Evolutionary conservation across 2,329 filamentous ascomycete genomes (phyloP), one percentile per base, ranked within the genome.

Genomic region (Fulvia fulva): DNA sequence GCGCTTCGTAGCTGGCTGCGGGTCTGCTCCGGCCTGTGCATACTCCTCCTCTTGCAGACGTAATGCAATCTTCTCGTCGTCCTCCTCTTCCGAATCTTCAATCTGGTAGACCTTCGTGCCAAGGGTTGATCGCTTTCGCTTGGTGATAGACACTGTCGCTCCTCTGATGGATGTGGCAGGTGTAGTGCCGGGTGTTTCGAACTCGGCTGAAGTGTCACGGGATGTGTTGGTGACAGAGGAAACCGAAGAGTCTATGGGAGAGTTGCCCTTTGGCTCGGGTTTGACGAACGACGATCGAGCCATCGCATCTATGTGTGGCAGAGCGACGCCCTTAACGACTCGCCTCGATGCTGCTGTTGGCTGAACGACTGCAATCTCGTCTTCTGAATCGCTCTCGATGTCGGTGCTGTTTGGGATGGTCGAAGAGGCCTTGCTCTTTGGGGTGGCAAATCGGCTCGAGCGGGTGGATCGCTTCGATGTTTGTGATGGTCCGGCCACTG

Each of bases 131-230:
- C 68, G 65, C 65, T 73, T 74, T 55, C 71, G 69, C 60, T 68
- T 73, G 63, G 34, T 45, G 12, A 30, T 58, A 4, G 14, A 67
- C 16, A 32, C 21, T 0, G 61, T 49, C 53, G 66, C 68, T 51
- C 71, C 63, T 51, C 55, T 67, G 8, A 76, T 63, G 8, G 77
- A 77, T 23, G 77, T 74, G 22, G 75, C 78, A 3, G 83, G 84
- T 9, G 84, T 87, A 19, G 86, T 88, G 37, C 77, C 81, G 4
- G 85, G 85, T 3, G 86, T 88, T 58, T 83, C 84, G 65, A 81
- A 82, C 19, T 78, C 81, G 37, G 77, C 76, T 11, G 76, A 80
- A 5, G 76, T 75, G 55, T 77, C 77, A 54, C 76, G 64, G 9
- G 68, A 64, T 37, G 62, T 67, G 50, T 63, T 65, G 19, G 60